These are phyloP conservation scores for Chloranthus sessilifolius DNA, from an alignment of 164 flowering plant species.

Conservation along the genomic window DNA sequence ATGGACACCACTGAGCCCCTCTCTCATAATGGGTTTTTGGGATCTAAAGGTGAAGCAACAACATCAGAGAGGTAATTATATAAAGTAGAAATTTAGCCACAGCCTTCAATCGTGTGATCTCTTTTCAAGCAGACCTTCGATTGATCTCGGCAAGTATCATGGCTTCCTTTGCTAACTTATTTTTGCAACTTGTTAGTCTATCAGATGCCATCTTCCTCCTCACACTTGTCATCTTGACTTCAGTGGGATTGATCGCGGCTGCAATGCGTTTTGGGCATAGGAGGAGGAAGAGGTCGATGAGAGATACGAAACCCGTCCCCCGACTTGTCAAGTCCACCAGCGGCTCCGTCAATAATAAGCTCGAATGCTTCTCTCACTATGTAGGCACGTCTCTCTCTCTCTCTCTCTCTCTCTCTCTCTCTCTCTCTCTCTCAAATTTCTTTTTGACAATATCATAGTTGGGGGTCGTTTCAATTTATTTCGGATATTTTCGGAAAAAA, in stretches of 20 bases:
- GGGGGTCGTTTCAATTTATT: background rate
- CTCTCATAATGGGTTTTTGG: too few relatives aligned
- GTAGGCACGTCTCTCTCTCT: slow-evolving; percentile 46
- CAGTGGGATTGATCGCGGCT: slow-evolving; percentile 28
- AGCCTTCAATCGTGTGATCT: too few relatives aligned
- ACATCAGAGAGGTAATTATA: too few relatives aligned
- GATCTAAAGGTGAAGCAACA: too few relatives aligned
- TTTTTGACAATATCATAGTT: background rate
- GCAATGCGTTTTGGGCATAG: slow-evolving; percentile 17
- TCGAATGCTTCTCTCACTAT: slow-evolving; percentile 75
- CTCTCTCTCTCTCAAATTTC: background rate
- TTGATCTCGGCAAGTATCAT: too few relatives aligned
- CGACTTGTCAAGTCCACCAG: slow-evolving; percentile 36
- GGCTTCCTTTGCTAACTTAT: too few relatives aligned
- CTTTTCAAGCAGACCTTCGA: too few relatives aligned
- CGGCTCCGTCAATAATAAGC: slow-evolving; percentile 36
- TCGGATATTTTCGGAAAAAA: background rate
- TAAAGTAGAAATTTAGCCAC: too few relatives aligned
- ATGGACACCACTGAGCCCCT: too few relatives aligned
- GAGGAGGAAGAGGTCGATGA: slow-evolving; percentile 12
- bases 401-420: background rate
- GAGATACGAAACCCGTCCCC: slow-evolving; percentile 33
- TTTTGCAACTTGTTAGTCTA: too few relatives aligned
- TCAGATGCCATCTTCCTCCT: slow-evolving; percentile 22
- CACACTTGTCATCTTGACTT: slow-evolving; percentile 24